Percentiles rank a stretch among this genome's conserved stretches.
Conservation (phyloP, 768 basidiomycete genomes). For the Crassisporium funariophilum region DNA sequence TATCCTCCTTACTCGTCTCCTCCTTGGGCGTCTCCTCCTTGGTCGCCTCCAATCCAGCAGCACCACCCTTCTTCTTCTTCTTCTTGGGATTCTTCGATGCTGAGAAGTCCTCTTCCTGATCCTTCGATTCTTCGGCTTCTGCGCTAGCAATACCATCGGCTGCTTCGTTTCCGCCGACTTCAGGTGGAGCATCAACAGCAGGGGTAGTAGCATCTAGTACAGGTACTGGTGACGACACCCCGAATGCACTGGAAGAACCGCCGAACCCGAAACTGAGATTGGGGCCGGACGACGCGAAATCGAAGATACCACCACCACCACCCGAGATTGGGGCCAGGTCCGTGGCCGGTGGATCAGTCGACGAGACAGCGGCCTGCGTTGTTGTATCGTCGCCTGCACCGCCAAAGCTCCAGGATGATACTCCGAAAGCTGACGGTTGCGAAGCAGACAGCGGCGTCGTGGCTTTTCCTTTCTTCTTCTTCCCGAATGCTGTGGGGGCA, state of each 20-base stretch:
- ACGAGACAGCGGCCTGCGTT: conserved; percentile 2
- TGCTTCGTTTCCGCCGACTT: neutral
- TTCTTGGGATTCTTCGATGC: conserved; percentile 9
- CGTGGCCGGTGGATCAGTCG: conserved; percentile 7
- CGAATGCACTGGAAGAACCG: neutral
- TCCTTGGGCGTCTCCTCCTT: neutral
- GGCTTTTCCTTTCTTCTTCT: conserved; percentile 24
- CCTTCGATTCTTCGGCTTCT: conserved; percentile 1
- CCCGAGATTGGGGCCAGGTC: conserved; percentile 15
- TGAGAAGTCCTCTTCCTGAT: conserved; percentile 7
- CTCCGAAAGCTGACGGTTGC: conserved; percentile 16
- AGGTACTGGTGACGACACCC: neutral
- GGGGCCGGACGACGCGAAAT: neutral
- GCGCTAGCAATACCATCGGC: conserved; percentile 2
- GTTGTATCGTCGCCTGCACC: conserved; percentile 3
- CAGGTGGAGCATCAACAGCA: neutral
- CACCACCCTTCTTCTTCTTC: conserved; percentile 13
- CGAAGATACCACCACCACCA: neutral
- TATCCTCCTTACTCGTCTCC: neutral
- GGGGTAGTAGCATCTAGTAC: neutral
- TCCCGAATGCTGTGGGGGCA: conserved; percentile 13
- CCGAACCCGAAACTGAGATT: conserved; percentile 7
- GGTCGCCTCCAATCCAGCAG: neutral
- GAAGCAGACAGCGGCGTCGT: conserved; percentile 5
- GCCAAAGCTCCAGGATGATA: conserved; percentile 16